These are phyloP conservation scores for Phycomyces blakesleeanus DNA, from an alignment of 192 early-diverging fungal genomes.

Conservation along the genomic window DNA sequence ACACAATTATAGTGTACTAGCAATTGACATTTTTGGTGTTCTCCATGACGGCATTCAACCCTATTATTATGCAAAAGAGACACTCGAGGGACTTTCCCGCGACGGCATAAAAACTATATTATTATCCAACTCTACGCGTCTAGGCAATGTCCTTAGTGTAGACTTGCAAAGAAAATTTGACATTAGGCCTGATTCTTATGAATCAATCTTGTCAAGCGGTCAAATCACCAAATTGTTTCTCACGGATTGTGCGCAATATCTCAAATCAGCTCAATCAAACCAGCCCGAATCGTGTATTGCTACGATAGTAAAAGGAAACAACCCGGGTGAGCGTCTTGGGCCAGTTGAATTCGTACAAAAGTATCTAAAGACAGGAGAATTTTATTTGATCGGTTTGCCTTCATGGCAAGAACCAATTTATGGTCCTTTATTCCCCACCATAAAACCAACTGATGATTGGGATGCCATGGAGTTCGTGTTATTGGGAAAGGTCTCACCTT, in stretches of 20 bases:
- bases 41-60: constrained; percentile 26
- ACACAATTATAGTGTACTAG: constrained; percentile 23
- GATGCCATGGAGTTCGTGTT: constrained; percentile 25
- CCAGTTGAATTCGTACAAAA: constrained; percentile 11
- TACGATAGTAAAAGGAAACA: constrained; percentile 2
- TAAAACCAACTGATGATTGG: constrained; percentile 8
- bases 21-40: constrained; percentile 33
- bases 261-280: not conserved
- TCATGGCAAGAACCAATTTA: constrained; percentile 26
- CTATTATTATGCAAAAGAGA: constrained; percentile 15
- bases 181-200: constrained; percentile 11
- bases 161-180: constrained; percentile 11
- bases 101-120: constrained; percentile 10
- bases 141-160: not conserved
- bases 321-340: not conserved
- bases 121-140: constrained; percentile 29
- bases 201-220: constrained; percentile 29
- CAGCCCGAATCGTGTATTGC: constrained; percentile 11
- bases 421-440: not conserved
- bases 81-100: constrained; percentile 4
- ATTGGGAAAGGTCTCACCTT: constrained; percentile 14
- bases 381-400: constrained; percentile 17
- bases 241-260: not conserved
- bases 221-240: constrained; percentile 20
- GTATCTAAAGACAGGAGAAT: constrained; percentile 18